Percentiles rank a stretch among this genome's conserved stretches.
Evolutionary conservation across 2,329 filamentous ascomycete species (phyloP).

Genomic region (Orbilia oligospora): DNA sequence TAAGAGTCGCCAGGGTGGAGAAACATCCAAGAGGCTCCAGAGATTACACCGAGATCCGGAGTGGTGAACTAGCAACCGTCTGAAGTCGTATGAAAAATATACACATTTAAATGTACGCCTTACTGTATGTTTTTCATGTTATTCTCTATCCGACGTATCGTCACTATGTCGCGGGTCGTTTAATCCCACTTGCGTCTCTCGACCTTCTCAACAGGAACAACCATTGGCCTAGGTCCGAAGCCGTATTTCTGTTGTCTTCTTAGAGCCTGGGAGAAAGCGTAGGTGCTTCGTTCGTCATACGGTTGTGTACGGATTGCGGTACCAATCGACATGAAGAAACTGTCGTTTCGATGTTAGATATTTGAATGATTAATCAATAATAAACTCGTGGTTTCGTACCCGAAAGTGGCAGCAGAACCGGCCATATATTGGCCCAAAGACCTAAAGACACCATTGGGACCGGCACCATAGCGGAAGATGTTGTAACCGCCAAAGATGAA

Average conservation of each 20-base stretch:
- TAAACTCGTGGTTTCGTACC: slow-evolving; percentile 73
- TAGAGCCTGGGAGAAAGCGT: slow-evolving; percentile 49
- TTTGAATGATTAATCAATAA: not conserved
- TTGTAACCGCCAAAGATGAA: slow-evolving; percentile 97
- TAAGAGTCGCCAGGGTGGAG: not conserved
- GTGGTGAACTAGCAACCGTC: not conserved
- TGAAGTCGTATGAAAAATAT: not conserved
- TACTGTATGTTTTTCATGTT: not conserved
- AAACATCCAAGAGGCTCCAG: not conserved
- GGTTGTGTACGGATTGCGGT: slow-evolving; percentile 95
- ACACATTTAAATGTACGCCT: not conserved
- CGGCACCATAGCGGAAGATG: slow-evolving; percentile 94
- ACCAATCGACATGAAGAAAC: slow-evolving; percentile 99
- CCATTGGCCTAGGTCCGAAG: slow-evolving; percentile 34
- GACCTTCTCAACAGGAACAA: slow-evolving; percentile 36
- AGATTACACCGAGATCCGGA: not conserved
- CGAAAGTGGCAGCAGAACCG: slow-evolving; percentile 94
- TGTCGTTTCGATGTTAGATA: slow-evolving; percentile 64
- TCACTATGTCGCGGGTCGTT: not conserved
- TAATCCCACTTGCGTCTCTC: slow-evolving; percentile 42
- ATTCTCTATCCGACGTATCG: slow-evolving; percentile 6
- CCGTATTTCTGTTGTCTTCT: slow-evolving; percentile 49
- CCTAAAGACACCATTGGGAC: slow-evolving; percentile 91
- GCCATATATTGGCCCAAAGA: slow-evolving; percentile 97
- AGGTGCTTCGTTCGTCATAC: slow-evolving; percentile 70